Conservation (phyloP, 2,329 filamentous ascomycete genomes). For the Colletotrichum melonis region DNA sequence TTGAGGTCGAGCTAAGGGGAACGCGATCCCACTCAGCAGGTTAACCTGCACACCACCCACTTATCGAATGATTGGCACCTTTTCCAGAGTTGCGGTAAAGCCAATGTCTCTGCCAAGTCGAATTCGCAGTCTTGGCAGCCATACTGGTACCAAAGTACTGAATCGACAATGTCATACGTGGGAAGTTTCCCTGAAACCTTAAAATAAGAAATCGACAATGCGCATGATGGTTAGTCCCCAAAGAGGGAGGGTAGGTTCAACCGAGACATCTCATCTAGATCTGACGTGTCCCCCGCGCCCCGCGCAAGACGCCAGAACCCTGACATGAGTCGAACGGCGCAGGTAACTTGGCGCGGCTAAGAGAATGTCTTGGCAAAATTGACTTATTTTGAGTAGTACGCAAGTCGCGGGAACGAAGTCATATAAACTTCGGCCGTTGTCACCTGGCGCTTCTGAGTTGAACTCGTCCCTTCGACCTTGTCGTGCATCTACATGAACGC, state of each 20-base stretch:
- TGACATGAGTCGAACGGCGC: conserved; percentile 24
- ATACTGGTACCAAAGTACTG: conserved; percentile 15
- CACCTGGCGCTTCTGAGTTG: not conserved
- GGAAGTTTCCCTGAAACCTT: conserved; percentile 31
- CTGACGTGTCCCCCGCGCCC: conserved; percentile 21
- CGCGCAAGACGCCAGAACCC: conserved; percentile 20
- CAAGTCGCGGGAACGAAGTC: not conserved
- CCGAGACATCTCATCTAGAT: conserved; percentile 33
- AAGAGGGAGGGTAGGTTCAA: conserved; percentile 5
- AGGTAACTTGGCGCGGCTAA: conserved; percentile 9
- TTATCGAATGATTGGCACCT: not conserved
- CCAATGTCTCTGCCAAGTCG: conserved; percentile 7
- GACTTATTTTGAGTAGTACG: conserved; percentile 8
- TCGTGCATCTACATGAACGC: not conserved
- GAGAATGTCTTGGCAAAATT: conserved; percentile 2
- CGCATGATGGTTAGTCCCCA: conserved; percentile 21
- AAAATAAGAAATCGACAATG: conserved; percentile 22
- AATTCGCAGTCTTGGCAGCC: not conserved
- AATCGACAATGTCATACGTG: conserved; percentile 29
- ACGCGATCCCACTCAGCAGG: not conserved
- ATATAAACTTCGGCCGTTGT: conserved; percentile 24
- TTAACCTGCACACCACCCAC: not conserved
- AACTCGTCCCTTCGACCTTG: not conserved
- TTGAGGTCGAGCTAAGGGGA: not conserved
- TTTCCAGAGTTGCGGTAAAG: conserved; percentile 2